Base-by-base conservation (phyloP, 2,329 filamentous ascomycete species). In the Neofusicoccum kwambonambiense region DNA sequence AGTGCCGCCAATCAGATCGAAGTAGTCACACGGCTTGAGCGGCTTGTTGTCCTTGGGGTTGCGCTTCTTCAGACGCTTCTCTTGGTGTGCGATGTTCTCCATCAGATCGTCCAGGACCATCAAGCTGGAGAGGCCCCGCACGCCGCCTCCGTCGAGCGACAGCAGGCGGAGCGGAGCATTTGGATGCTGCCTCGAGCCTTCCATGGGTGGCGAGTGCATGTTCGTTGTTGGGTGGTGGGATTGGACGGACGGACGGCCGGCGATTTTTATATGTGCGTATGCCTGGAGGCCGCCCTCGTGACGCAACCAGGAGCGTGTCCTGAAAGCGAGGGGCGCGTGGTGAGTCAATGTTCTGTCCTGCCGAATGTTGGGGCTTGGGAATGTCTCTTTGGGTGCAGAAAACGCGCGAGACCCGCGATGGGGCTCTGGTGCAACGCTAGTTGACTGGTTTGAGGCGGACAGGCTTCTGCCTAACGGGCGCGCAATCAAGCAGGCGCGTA, bases 1-100 rank as follows among this genome's bases (percentile, higher is more conserved):
- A 11, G 77, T 78, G 1, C 77, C 77, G 9, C 76, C 76, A 37
- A 78, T 78, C 64, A 79, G 68, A 63, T 79, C 77, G 49, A 79
- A 78, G 52, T 79, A 78, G 66, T 79, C 77, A 63, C 74, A 77
- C 1, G 77, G 77, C 61, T 71, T 77, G 12, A 78, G 65, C 3
- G 72, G 69, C 7, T 67, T 69, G 42, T 73, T 69, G 34, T 76
- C 69, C 41, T 68, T 71, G 37, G 68, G 67, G 2, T 68, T 54
- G 52, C 76, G 68, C 37, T 71, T 65, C 27, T 72, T 72, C 35
- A 78, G 61, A 58, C 76, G 67, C 68, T 77, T 77, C 64, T 79
- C 77, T 65, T 78, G 75, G 6, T 70, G 66, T 12, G 72, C 71
- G 58, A 79, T 77, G 41, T 70, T 77, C 50, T 77, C 71, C 77